Evolutionary conservation across 176 grass and related monocot genomes (phyloP).

Genomic region (Saccharum spontaneum): DNA sequence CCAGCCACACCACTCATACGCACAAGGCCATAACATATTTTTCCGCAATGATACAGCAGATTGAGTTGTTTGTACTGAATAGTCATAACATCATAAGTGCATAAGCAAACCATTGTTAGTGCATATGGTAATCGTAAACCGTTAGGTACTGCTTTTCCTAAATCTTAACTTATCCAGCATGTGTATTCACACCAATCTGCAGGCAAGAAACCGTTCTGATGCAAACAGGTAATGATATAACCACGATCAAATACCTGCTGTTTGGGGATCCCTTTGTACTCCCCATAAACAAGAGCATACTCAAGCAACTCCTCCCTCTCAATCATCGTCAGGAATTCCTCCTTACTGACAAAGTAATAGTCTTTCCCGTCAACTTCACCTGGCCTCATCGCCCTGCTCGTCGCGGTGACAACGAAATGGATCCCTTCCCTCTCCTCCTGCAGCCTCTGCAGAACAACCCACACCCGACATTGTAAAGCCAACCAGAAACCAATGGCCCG

Average conservation of each 20-base stretch:
- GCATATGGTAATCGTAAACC: not conserved
- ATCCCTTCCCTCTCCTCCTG: constrained; percentile 78
- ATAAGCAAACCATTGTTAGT: not conserved
- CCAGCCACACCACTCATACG: not conserved
- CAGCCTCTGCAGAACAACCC: constrained; percentile 55
- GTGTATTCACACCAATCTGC: not conserved
- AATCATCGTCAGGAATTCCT: constrained; percentile 84
- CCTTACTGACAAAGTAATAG: constrained; percentile 87
- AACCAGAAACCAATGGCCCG: not conserved
- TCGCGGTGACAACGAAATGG: constrained; percentile 84
- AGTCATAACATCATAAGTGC: not conserved
- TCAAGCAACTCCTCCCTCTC: constrained; percentile 83
- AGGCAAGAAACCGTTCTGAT: not conserved
- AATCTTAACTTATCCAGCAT: not conserved
- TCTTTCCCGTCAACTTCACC: constrained; percentile 94
- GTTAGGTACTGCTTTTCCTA: not conserved
- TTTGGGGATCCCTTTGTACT: constrained; percentile 93
- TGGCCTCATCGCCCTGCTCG: constrained; percentile 61
- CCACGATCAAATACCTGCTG: constrained; percentile 63
- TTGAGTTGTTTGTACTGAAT: not conserved
- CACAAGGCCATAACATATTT: not conserved
- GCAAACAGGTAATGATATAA: not conserved
- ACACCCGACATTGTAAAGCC: constrained; percentile 4
- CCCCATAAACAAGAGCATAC: constrained; percentile 91
- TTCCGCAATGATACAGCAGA: not conserved